Evolutionary conservation across 179 eudicot genomes (phyloP).

Genomic region (Sideroxylon spinosum): DNA sequence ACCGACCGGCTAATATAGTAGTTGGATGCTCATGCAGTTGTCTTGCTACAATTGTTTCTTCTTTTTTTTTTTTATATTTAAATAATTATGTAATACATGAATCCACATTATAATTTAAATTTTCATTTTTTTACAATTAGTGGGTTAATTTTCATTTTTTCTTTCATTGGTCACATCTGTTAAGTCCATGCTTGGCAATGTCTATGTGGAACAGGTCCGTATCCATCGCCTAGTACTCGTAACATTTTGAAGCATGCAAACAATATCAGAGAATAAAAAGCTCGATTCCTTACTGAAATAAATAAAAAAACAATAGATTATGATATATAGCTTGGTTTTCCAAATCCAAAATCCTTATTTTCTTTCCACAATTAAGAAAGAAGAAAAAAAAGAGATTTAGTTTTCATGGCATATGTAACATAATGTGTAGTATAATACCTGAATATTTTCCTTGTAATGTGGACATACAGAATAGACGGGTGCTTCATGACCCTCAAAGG

Average conservation of each 20-base stretch:
- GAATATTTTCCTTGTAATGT: constrained; percentile 80
- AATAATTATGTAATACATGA: no score
- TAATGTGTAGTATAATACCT: constrained; percentile 37
- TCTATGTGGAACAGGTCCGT: background rate
- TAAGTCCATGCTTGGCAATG: background rate
- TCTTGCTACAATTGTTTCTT: no score
- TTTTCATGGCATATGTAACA: background rate
- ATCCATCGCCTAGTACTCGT: background rate
- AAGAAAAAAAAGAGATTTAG: background rate
- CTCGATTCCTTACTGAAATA: background rate
- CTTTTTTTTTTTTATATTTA: no score
- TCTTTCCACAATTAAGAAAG: background rate
- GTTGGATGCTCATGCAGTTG: no score
- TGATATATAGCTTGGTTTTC: background rate
- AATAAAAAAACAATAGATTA: background rate
- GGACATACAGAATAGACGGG: constrained; percentile 90
- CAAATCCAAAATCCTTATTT: background rate
- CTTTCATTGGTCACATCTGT: background rate
- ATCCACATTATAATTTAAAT: no score
- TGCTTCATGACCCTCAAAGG: constrained; percentile 89
- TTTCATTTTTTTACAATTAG: no score
- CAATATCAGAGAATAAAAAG: background rate
- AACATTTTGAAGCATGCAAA: background rate
- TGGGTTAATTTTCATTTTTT: background rate
- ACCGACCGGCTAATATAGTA: no score